Conservation (phyloP, 495 filamentous ascomycete species). For the Chaetomium cochliodes region DNA sequence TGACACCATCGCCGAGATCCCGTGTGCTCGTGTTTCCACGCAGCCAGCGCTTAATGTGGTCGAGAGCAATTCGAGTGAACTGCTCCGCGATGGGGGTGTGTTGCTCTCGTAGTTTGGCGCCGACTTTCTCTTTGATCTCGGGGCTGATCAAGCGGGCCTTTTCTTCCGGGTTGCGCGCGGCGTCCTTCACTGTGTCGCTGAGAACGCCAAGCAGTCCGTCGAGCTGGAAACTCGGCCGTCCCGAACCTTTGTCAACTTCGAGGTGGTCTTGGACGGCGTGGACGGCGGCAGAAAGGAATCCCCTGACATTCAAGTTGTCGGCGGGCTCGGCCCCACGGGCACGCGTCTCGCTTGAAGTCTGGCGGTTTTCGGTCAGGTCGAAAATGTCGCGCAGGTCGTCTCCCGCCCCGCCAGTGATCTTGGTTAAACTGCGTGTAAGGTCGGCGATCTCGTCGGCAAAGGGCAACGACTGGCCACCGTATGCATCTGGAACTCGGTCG, state of each 20-base stretch:
- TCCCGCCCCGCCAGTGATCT: slow-evolving; percentile 30
- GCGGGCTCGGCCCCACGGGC: slow-evolving; percentile 20
- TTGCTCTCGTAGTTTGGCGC: slow-evolving; percentile 31
- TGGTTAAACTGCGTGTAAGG: slow-evolving; percentile 34
- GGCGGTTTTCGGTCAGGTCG: slow-evolving; percentile 30
- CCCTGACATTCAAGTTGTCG: slow-evolving; percentile 20
- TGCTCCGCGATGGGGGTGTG: slow-evolving; percentile 38
- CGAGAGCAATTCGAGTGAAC: slow-evolving; percentile 38
- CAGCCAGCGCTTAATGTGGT: slow-evolving; percentile 40
- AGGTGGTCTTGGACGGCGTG: slow-evolving; percentile 35
- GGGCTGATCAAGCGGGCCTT: slow-evolving; percentile 38
- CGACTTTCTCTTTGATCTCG: slow-evolving; percentile 39
- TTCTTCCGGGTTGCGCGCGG: slow-evolving; percentile 36
- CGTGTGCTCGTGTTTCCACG: slow-evolving; percentile 37
- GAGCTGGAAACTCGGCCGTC: slow-evolving; percentile 31
- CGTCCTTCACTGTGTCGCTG: slow-evolving; percentile 38
- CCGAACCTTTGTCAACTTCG: slow-evolving; percentile 21
- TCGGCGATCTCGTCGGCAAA: slow-evolving; percentile 40
- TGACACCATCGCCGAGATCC: slow-evolving; percentile 39
- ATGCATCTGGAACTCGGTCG: slow-evolving; percentile 31
- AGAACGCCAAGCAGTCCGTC: slow-evolving; percentile 38
- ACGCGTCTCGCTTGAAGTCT: slow-evolving; percentile 4
- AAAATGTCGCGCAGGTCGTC: slow-evolving; percentile 40
- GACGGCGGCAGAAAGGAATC: slow-evolving; percentile 36
- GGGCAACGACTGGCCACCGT: slow-evolving; percentile 35